Percentiles rank a stretch among this genome's conserved stretches.
These are phyloP conservation scores for Termitomyces sp. DNA, from an alignment of 768 basidiomycete species.

Conservation along the genomic window DNA sequence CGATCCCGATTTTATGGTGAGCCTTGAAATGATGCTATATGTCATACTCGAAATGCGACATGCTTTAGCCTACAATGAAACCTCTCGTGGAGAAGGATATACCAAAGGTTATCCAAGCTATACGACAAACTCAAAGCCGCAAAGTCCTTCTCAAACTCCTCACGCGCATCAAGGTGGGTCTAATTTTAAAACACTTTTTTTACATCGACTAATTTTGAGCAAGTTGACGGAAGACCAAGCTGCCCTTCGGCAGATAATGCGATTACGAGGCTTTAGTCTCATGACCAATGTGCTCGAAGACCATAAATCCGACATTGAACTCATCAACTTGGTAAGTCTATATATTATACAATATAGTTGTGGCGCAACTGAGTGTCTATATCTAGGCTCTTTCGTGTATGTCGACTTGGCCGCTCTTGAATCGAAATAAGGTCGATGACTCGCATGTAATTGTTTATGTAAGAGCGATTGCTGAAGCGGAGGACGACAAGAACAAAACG, in stretches of 20 bases:
- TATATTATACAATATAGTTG: not conserved
- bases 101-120: constrained; percentile 86
- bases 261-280: constrained; percentile 86
- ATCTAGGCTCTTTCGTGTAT: constrained; percentile 60
- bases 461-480: constrained; percentile 42
- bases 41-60: not conserved
- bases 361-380: not conserved
- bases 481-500: constrained; percentile 48
- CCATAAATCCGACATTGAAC: constrained; percentile 59
- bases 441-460: constrained; percentile 61
- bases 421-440: constrained; percentile 90
- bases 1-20: constrained; percentile 82
- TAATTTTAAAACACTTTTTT: not conserved
- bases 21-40: constrained; percentile 4
- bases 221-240: constrained; percentile 83
- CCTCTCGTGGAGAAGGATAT: constrained; percentile 75
- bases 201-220: not conserved
- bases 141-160: constrained; percentile 81
- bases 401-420: constrained; percentile 73
- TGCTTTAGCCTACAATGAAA: constrained; percentile 63
- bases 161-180: constrained; percentile 70
- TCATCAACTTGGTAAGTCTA: constrained; percentile 59
- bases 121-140: constrained; percentile 81
- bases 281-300: constrained; percentile 89
- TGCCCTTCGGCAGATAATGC: constrained; percentile 79